Percentiles rank a stretch among this genome's conserved stretches.
These are phyloP conservation scores for Poteriospumella lacustris DNA, from an alignment of 108 stramenopile species.

Conservation along the genomic window DNA sequence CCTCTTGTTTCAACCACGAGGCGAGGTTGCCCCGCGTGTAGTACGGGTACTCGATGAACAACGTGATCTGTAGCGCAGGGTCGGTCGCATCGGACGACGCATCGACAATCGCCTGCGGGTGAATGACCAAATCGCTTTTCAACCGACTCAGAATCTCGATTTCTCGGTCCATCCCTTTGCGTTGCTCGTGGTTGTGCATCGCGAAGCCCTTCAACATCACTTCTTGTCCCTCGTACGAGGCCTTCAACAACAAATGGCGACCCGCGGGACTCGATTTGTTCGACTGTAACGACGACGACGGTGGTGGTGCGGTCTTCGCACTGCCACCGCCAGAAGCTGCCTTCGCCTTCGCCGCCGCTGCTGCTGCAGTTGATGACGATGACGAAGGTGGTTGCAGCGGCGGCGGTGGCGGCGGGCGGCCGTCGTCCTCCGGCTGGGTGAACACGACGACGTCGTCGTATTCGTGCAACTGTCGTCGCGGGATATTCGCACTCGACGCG, in stretches of 20 bases:
- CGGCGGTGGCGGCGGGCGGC: too few species aligned
- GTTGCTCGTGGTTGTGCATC: neutral
- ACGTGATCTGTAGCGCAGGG: neutral
- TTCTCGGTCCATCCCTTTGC: neutral
- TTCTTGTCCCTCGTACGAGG: neutral
- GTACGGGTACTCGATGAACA: conserved; percentile 34
- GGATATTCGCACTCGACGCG: neutral
- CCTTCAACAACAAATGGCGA: neutral
- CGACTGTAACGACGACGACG: neutral
- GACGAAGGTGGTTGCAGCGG: too few species aligned
- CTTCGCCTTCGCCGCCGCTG: too few species aligned
- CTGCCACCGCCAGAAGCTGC: too few species aligned
- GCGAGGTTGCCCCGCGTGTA: conserved; percentile 35
- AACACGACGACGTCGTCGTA: neutral
- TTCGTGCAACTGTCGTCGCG: neutral
- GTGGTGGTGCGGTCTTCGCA: too few species aligned
- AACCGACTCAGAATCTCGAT: neutral
- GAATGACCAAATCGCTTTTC: neutral
- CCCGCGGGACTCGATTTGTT: neutral
- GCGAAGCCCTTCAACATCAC: conserved; percentile 4
- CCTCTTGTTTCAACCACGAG: conserved; percentile 25
- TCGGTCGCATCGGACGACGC: neutral
- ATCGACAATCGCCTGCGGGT: conserved; percentile 1
- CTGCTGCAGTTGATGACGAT: too few species aligned
- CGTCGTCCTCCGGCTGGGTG: neutral